A percentile compares a stretch with the other conserved stretches of the same genome.
Conservation (phyloP, 2,329 filamentous ascomycete species). For the Stagonosporopsis cucurbitacearum region DNA sequence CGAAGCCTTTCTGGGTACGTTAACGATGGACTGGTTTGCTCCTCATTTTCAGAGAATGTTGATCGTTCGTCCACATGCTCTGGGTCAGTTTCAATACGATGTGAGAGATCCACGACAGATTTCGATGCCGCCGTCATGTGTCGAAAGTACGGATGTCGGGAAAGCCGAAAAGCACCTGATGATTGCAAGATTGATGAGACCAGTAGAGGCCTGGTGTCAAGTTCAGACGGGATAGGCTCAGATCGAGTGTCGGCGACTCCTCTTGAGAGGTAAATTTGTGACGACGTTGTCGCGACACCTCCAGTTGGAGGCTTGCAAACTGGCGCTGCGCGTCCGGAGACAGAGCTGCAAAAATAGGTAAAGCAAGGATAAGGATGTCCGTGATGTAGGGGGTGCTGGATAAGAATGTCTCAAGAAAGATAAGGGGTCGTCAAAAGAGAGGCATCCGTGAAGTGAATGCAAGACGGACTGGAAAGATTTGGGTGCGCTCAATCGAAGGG, state of each 20-base stretch:
- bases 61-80: background rate
- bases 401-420: background rate
- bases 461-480: background rate
- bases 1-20: constrained; percentile 35
- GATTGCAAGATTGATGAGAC: constrained; percentile 28
- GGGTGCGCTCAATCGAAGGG: background rate
- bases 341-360: background rate
- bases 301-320: constrained; percentile 24
- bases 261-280: constrained; percentile 56
- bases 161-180: constrained; percentile 18
- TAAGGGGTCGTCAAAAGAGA: background rate
- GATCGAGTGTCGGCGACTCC: constrained; percentile 51
- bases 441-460: background rate
- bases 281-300: constrained; percentile 53
- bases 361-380: background rate
- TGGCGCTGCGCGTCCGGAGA: background rate
- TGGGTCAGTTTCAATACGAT: background rate
- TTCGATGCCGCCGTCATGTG: constrained; percentile 19
- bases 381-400: background rate
- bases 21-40: background rate
- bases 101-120: constrained; percentile 2
- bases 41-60: background rate
- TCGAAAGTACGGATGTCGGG: constrained; percentile 9
- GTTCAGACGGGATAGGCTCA: constrained; percentile 31
- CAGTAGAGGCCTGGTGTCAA: constrained; percentile 19